Evolutionary conservation across 2,329 filamentous ascomycete species (phyloP).

Genomic region (Elsinoe australis): DNA sequence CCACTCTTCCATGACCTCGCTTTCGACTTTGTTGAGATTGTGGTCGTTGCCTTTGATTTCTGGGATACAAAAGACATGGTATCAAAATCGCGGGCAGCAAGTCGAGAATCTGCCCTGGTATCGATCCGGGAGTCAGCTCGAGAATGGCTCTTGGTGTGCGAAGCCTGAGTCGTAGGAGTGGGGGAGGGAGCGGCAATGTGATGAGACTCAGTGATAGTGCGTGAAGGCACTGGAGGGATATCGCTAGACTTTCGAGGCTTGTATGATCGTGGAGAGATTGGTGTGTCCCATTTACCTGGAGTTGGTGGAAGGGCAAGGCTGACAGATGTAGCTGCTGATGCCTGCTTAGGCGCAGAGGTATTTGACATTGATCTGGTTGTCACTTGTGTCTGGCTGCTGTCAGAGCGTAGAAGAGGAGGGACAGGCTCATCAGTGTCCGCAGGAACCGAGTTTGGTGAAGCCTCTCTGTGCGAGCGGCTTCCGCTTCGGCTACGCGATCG

Average conservation of each 20-base stretch:
- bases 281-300: conserved; percentile 6
- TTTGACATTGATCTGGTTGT: not conserved
- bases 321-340: not conserved
- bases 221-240: not conserved
- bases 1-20: conserved; percentile 28
- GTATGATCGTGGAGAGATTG: conserved; percentile 1
- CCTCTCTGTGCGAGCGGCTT: not conserved
- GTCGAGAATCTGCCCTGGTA: conserved; percentile 8
- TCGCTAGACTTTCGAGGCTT: not conserved
- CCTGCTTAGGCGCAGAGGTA: not conserved
- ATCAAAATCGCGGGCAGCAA: conserved; percentile 3
- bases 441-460: not conserved
- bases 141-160: not conserved
- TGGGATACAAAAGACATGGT: conserved; percentile 12
- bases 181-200: not conserved
- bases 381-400: not conserved
- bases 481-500: conserved; percentile 2
- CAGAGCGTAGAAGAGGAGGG: not conserved
- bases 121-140: conserved; percentile 17
- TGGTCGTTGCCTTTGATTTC: conserved; percentile 14
- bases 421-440: conserved; percentile 1
- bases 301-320: conserved; percentile 1
- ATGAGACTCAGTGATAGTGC: not conserved
- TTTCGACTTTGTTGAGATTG: conserved; percentile 31
- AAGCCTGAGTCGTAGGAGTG: not conserved